These are phyloP conservation scores for Botrytis fragariae DNA, from an alignment of 2,329 filamentous ascomycete species.

Conservation along the genomic window DNA sequence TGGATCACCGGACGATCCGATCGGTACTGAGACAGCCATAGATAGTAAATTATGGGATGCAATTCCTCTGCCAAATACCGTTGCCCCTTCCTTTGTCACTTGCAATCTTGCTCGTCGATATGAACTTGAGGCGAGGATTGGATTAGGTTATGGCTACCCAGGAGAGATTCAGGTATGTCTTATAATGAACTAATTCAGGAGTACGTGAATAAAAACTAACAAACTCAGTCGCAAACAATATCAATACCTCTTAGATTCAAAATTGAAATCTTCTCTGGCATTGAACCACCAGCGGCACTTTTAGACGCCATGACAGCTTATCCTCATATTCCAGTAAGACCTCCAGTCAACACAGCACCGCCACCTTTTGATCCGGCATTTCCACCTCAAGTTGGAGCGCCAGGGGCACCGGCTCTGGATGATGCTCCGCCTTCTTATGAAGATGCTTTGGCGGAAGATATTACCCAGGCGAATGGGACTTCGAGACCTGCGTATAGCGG, in stretches of 20 bases:
- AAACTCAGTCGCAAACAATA: slow-evolving; percentile 65
- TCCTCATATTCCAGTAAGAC: slow-evolving; percentile 24
- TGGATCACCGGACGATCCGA: slow-evolving; percentile 55
- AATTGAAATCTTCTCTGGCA: slow-evolving; percentile 82
- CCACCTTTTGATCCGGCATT: slow-evolving; percentile 50
- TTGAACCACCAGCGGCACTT: slow-evolving; percentile 74
- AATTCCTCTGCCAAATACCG: slow-evolving; percentile 73
- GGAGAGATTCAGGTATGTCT: slow-evolving; percentile 40
- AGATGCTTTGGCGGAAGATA: slow-evolving; percentile 78
- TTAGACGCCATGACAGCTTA: slow-evolving; percentile 58
- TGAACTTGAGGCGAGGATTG: slow-evolving; percentile 77
- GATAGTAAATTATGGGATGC: slow-evolving; percentile 71
- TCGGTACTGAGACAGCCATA: slow-evolving; percentile 66
- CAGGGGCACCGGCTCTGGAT: slow-evolving; percentile 51
- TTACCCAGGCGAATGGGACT: slow-evolving; percentile 68
- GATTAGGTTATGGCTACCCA: slow-evolving; percentile 69
- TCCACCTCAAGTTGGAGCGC: slow-evolving; percentile 54
- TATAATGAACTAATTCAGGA: neutral
- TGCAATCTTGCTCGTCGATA: slow-evolving; percentile 85
- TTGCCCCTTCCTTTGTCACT: slow-evolving; percentile 81
- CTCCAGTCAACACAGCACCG: slow-evolving; percentile 32
- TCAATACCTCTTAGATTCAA: slow-evolving; percentile 76
- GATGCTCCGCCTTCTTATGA: slow-evolving; percentile 95
- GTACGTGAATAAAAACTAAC: slow-evolving; percentile 20
- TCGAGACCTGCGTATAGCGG: slow-evolving; percentile 64